phyloP scores from a whole-genome alignment of 805 yeast genomes.

The Wickerhamomyces queroliae region DNA sequence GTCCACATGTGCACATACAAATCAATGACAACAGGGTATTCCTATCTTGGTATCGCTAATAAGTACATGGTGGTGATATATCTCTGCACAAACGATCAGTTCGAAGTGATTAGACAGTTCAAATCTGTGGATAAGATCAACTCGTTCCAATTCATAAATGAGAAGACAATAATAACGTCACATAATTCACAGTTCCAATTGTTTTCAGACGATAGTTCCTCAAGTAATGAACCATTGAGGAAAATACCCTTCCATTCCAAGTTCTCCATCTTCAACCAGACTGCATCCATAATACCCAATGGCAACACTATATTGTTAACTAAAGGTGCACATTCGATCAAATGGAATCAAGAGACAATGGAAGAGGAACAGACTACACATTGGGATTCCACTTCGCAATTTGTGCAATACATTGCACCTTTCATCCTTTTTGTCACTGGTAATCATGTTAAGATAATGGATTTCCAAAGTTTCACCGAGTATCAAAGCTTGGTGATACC shows the following conservation, averaged over 20 bases:
- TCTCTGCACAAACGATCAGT: slow-evolving; percentile 22
- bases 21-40: neutral
- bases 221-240: slow-evolving; percentile 1
- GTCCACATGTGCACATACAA: slow-evolving; percentile 2
- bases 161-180: slow-evolving; percentile 16
- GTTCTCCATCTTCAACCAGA: slow-evolving; percentile 1
- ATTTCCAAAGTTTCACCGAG: slow-evolving; percentile 28
- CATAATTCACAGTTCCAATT: slow-evolving; percentile 18
- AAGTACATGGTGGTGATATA: slow-evolving; percentile 15
- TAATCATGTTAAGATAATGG: slow-evolving; percentile 30
- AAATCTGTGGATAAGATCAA: slow-evolving; percentile 22
- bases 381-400: slow-evolving; percentile 6
- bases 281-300: neutral
- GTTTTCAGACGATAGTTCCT: slow-evolving; percentile 5
- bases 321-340: neutral
- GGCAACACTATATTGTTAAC: neutral
- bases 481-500: slow-evolving; percentile 28
- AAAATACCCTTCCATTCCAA: slow-evolving; percentile 2
- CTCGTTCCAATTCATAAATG: slow-evolving; percentile 16
- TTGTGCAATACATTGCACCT: neutral
- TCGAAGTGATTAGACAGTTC: slow-evolving; percentile 21
- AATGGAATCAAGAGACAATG: neutral
- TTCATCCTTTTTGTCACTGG: slow-evolving; percentile 7
- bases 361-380: neutral
- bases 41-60: slow-evolving; percentile 11